Percentiles rank a stretch among this genome's conserved stretches.
Evolutionary conservation across 2,329 filamentous ascomycete species (phyloP).

Genomic region (Neopestalotiopsis clavispora): DNA sequence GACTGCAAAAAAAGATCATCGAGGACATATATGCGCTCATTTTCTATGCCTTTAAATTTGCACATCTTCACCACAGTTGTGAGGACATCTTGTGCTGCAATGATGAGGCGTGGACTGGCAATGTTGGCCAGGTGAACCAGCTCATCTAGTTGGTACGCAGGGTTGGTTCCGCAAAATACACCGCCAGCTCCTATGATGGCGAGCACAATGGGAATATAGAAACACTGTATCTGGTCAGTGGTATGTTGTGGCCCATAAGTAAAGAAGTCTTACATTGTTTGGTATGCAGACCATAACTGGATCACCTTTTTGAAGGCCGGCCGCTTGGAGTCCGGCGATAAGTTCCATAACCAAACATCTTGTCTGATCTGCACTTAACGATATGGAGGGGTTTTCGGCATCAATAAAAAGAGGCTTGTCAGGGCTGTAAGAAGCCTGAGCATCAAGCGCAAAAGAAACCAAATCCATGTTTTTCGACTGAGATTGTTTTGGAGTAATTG

Average conservation of each 20-base stretch:
- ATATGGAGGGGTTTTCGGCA: slow-evolving; percentile 41
- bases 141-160: slow-evolving; percentile 9
- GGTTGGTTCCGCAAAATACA: slow-evolving; percentile 11
- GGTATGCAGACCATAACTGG: slow-evolving; percentile 3
- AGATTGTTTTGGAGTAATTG: neutral
- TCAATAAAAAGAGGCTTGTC: slow-evolving; percentile 47
- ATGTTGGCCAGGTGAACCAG: slow-evolving; percentile 12
- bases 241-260: neutral
- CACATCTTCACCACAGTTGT: slow-evolving; percentile 1
- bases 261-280: slow-evolving; percentile 11
- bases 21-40: slow-evolving; percentile 6
- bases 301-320: slow-evolving; percentile 4
- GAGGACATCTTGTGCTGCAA: neutral
- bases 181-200: slow-evolving; percentile 27
- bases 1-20: slow-evolving; percentile 1
- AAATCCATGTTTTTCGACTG: slow-evolving; percentile 33
- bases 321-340: slow-evolving; percentile 11
- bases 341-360: slow-evolving; percentile 36
- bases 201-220: slow-evolving; percentile 43
- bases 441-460: slow-evolving; percentile 44
- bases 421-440: slow-evolving; percentile 38
- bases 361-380: slow-evolving; percentile 40
- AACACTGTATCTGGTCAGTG: slow-evolving; percentile 37
- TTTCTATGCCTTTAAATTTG: slow-evolving; percentile 9
- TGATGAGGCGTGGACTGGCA: slow-evolving; percentile 14